Evolutionary conservation across 1,284 basidiomycete species (phyloP).

Genomic region (Hemileia vastatrix): DNA sequence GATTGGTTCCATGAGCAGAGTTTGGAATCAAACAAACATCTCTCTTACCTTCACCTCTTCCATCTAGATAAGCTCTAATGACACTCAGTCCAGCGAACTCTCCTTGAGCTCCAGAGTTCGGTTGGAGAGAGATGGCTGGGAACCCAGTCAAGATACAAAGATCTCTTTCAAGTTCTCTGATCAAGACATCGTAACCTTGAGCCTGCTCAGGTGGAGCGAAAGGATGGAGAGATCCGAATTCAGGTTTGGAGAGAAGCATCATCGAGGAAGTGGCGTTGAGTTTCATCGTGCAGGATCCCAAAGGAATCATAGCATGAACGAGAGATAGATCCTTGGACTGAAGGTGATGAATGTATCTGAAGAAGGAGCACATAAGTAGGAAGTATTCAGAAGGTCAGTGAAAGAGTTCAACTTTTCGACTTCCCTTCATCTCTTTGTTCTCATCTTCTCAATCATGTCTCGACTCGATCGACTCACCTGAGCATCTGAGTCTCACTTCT

Average conservation of each 20-base stretch:
- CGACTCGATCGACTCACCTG: constrained; percentile 57
- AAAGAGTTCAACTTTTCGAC: neutral
- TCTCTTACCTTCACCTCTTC: constrained; percentile 37
- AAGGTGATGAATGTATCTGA: constrained; percentile 85
- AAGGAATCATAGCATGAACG: constrained; percentile 90
- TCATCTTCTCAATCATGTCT: neutral
- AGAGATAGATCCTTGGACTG: constrained; percentile 91
- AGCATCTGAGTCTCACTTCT: constrained; percentile 98
- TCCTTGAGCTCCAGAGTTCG: constrained; percentile 43
- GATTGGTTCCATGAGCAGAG: constrained; percentile 42
- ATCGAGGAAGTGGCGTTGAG: constrained; percentile 93
- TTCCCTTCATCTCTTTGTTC: neutral
- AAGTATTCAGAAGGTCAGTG: neutral
- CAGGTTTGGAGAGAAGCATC: constrained; percentile 88
- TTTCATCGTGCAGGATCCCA: constrained; percentile 84
- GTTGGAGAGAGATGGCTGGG: constrained; percentile 41
- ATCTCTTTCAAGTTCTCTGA: constrained; percentile 39
- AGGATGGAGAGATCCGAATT: constrained; percentile 80
- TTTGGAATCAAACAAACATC: constrained; percentile 41
- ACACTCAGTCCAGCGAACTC: constrained; percentile 42
- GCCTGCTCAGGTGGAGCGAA: constrained; percentile 85
- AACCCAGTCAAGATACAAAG: constrained; percentile 40
- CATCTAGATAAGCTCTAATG: constrained; percentile 40
- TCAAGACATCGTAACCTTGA: constrained; percentile 77
- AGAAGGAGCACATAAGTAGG: neutral